These are phyloP conservation scores for Graphium sp. DNA, from an alignment of 2,329 filamentous ascomycete species.

Conservation along the genomic window DNA sequence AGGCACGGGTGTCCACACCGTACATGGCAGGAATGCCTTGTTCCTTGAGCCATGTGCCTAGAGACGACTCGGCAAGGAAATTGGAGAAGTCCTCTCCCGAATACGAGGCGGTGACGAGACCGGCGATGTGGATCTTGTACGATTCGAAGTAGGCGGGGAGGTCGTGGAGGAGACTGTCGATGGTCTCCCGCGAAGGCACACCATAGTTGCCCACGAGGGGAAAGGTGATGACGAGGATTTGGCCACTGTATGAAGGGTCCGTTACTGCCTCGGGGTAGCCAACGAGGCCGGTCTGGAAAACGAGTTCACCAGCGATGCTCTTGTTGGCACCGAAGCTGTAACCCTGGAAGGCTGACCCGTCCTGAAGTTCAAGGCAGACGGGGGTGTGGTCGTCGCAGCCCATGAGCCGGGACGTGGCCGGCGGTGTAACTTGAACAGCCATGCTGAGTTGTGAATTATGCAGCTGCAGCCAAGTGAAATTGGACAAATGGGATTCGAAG, in stretches of 20 bases:
- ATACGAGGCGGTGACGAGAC: slow-evolving; percentile 80
- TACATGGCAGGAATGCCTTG: slow-evolving; percentile 88
- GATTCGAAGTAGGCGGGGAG: slow-evolving; percentile 90
- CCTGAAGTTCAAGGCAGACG: slow-evolving; percentile 81
- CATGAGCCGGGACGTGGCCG: slow-evolving; percentile 43
- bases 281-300: slow-evolving; percentile 99
- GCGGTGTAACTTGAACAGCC: slow-evolving; percentile 23
- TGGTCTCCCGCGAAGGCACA: slow-evolving; percentile 71
- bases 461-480: too few species aligned
- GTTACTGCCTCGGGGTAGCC: slow-evolving; percentile 92
- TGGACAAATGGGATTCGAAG: too few species aligned
- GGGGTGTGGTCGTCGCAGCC: slow-evolving; percentile 38
- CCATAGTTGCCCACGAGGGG: slow-evolving; percentile 95
- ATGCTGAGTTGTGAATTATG: too few species aligned
- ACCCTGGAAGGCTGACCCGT: slow-evolving; percentile 81
- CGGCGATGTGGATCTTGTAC: slow-evolving; percentile 81
- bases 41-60: slow-evolving; percentile 92
- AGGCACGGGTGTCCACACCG: slow-evolving; percentile 79
- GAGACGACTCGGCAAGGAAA: slow-evolving; percentile 75
- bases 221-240: slow-evolving; percentile 94
- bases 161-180: slow-evolving; percentile 71
- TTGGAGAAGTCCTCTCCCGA: slow-evolving; percentile 92
- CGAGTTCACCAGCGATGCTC: slow-evolving; percentile 89
- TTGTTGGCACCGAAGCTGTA: slow-evolving; percentile 93
- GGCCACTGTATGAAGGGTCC: slow-evolving; percentile 74